Base-by-base conservation (phyloP, 2,329 filamentous ascomycete genomes). In the Cryphonectria japonica region DNA sequence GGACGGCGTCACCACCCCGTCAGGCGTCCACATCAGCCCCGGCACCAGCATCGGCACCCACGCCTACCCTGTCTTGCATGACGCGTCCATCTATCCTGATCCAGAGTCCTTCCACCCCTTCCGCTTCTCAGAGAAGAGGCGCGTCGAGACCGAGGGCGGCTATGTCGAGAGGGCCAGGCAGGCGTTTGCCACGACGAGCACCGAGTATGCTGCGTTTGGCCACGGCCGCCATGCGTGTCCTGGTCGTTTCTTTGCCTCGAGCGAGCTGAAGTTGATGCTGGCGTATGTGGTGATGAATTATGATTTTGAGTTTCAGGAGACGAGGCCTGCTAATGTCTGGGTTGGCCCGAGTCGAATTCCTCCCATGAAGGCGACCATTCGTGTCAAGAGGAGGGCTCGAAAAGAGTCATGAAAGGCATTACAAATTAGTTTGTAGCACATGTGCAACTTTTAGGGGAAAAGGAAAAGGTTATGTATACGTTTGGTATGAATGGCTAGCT, bases 181-280 rank as follows among this genome's bases (percentile, higher is more conserved):
- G 66, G 69, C 71, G 60, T 71, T 66, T 62, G 71, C 69, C 14
- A 73, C 69, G 14, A 73, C 71, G 9, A 67, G 61, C 16, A 29
- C 34, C 3, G 77, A 79, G 8, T 76, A 73, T 29, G 68, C 80
- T 32, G 73, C 69, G 3, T 84, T 82, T 57, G 82, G 82, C 0
- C 78, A 83, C 66, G 82, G 82, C 0, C 75, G 74, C 3, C 78
- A 81, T 65, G 80, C 81, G 0, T 83, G 81, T 62, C 81, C 81
- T 0, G 81, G 81, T 0, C 73, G 81, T 1, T 81, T 81, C 73
- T 82, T 83, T 72, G 80, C 79, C 1, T 75, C 74, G 8, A 77
- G 78, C 37, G 77, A 80, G 71, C 79, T 83, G 57, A 82, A 83
- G 77, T 69, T 73, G 8, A 72, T 78, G 26, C 67, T 76, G n/a